A percentile compares a stretch with the other conserved stretches of the same genome.
These are phyloP conservation scores for Protomyces gravidus DNA, from an alignment of 1,139 yeast genomes.

Conservation along the genomic window DNA sequence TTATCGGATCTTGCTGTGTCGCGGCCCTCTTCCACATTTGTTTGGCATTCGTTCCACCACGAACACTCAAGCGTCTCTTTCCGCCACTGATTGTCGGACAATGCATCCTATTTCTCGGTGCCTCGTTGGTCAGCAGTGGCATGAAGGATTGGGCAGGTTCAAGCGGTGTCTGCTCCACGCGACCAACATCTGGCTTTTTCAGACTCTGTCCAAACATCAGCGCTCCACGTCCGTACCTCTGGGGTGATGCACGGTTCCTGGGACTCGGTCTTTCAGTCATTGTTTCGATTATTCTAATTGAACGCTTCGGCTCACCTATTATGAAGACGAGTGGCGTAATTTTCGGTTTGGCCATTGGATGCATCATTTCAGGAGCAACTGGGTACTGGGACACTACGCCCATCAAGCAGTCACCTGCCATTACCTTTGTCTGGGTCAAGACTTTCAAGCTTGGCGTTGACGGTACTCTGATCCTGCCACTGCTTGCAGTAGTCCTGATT, in stretches of 20 bases:
- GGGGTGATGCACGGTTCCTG: conserved; percentile 82
- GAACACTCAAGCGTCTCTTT: conserved; percentile 62
- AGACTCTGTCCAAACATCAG: conserved; percentile 47
- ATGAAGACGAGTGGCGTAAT: conserved; percentile 92
- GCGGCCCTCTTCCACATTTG: conserved; percentile 71
- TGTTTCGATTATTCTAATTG: conserved; percentile 65
- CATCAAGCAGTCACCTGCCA: conserved; percentile 72
- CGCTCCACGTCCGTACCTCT: conserved; percentile 56
- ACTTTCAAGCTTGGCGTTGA: conserved; percentile 70
- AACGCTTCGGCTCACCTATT: conserved; percentile 88
- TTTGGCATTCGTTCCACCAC: conserved; percentile 72
- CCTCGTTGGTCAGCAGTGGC: conserved; percentile 61
- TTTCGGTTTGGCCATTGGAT: conserved; percentile 74
- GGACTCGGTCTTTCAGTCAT: conserved; percentile 84
- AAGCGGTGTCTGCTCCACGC: conserved; percentile 46
- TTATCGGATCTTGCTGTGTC: conserved; percentile 70
- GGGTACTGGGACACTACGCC: conserved; percentile 63
- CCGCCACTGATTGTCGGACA: conserved; percentile 93
- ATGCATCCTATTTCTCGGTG: conserved; percentile 77
- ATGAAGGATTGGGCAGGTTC: conserved; percentile 88
- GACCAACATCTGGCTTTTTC: conserved; percentile 44
- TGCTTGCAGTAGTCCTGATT: conserved; percentile 72
- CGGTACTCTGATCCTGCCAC: conserved; percentile 79
- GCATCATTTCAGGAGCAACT: conserved; percentile 86
- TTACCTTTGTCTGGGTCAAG: conserved; percentile 79